A percentile compares a stretch with the other conserved stretches of the same genome.
Evolutionary conservation across 768 basidiomycete genomes (phyloP).

Genomic region (Trametes villosa): DNA sequence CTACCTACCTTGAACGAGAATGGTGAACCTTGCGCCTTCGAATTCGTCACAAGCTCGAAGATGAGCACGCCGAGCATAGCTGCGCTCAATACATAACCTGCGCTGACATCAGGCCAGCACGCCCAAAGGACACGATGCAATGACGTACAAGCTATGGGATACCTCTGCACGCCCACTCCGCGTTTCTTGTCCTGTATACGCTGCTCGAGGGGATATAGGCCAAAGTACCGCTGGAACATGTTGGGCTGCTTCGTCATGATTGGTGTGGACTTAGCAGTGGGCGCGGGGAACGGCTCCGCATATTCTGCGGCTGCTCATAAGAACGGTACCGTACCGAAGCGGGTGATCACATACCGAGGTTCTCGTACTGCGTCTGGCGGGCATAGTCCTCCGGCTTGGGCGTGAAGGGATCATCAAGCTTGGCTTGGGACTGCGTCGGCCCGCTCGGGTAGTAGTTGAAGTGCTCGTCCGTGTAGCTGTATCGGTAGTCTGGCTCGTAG

Average conservation of each 20-base stretch:
- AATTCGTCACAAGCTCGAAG: conserved; percentile 83
- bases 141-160: conserved; percentile 74
- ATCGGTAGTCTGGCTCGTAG: conserved; percentile 20
- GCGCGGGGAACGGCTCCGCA: conserved; percentile 52
- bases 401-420: conserved; percentile 22
- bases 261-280: conserved; percentile 26
- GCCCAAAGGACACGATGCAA: too few relatives aligned
- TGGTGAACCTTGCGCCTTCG: conserved; percentile 75
- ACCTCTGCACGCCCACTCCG: conserved; percentile 80
- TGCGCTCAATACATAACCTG: conserved; percentile 66
- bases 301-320: conserved; percentile 53
- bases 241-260: conserved; percentile 18
- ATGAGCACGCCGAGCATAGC: conserved; percentile 78
- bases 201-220: conserved; percentile 67
- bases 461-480: conserved; percentile 23
- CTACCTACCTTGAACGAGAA: conserved; percentile 84
- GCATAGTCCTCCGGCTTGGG: conserved; percentile 19
- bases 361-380: conserved; percentile 18
- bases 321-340: neutral
- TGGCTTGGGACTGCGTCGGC: conserved; percentile 12
- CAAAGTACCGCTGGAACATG: conserved; percentile 23
- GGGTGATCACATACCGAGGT: conserved; percentile 17
- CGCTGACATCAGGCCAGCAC: conserved; percentile 25
- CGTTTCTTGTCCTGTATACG: conserved; percentile 87
- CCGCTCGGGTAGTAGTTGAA: conserved; percentile 23